phyloP scores from a whole-genome alignment of 768 basidiomycete species.

The Tylopilus felleus region DNA sequence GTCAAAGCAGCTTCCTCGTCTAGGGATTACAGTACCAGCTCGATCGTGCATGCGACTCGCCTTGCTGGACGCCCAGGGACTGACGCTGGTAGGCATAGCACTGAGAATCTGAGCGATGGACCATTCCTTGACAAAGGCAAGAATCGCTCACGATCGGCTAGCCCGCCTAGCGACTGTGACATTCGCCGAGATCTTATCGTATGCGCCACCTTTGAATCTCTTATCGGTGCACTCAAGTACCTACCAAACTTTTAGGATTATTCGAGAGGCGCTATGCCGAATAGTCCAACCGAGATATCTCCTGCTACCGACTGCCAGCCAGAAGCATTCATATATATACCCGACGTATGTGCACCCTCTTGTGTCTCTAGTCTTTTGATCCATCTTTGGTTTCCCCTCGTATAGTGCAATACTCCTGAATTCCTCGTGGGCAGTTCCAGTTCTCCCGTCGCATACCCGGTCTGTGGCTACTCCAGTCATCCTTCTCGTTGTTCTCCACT shows the following conservation, averaged over 20 bases:
- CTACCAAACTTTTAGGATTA: conserved; percentile 12
- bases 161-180: neutral
- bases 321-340: conserved; percentile 29
- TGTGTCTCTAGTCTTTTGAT: neutral
- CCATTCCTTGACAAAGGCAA: conserved; percentile 20
- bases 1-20: conserved; percentile 22
- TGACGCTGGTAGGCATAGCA: neutral
- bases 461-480: conserved; percentile 29
- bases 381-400: neutral
- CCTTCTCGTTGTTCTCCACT: conserved; percentile 13
- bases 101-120: neutral
- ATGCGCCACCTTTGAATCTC: conserved; percentile 1
- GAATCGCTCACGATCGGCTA: conserved; percentile 11
- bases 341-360: conserved; percentile 18
- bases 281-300: neutral
- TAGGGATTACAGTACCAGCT: neutral
- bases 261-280: neutral
- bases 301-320: neutral
- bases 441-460: conserved; percentile 31
- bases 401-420: conserved; percentile 26
- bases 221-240: neutral
- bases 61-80: neutral
- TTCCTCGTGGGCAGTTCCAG: conserved; percentile 32
- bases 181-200: conserved; percentile 9
- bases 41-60: neutral